A percentile compares a stretch with the other conserved stretches of the same genome.
These are phyloP conservation scores for Paspalum vaginatum DNA, from an alignment of 176 grass and related monocot species.

Conservation along the genomic window DNA sequence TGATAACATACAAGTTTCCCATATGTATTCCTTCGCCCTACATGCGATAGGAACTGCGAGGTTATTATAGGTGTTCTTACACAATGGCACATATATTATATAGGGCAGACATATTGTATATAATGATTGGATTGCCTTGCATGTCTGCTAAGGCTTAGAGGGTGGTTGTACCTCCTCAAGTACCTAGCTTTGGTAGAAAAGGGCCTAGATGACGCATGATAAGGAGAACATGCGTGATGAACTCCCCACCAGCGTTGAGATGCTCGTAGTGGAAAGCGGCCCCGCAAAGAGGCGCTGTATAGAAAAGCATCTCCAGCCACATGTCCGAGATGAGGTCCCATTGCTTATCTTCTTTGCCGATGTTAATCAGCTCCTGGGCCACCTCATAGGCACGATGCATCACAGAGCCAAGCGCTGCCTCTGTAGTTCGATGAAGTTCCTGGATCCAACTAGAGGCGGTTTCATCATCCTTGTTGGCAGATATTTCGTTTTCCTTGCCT, in stretches of 20 bases:
- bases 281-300: not conserved
- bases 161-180: not conserved
- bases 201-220: not conserved
- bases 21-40: no score
- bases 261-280: not conserved
- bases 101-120: no score
- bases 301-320: slow-evolving; percentile 10
- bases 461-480: not conserved
- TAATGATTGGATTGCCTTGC: no score
- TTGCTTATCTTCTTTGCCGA: not conserved
- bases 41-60: no score
- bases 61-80: no score
- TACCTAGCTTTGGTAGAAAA: not conserved
- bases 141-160: no score
- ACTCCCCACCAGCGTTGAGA: not conserved
- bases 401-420: not conserved
- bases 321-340: not conserved
- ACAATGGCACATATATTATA: no score
- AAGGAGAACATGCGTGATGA: not conserved
- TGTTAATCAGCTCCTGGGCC: not conserved
- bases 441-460: not conserved
- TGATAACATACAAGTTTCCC: no score
- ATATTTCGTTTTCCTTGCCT: not conserved
- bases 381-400: not conserved
- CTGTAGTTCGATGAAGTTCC: not conserved